These are phyloP conservation scores for Volvox reticuliferus DNA, from an alignment of 139 green algal genomes.

Conservation along the genomic window DNA sequence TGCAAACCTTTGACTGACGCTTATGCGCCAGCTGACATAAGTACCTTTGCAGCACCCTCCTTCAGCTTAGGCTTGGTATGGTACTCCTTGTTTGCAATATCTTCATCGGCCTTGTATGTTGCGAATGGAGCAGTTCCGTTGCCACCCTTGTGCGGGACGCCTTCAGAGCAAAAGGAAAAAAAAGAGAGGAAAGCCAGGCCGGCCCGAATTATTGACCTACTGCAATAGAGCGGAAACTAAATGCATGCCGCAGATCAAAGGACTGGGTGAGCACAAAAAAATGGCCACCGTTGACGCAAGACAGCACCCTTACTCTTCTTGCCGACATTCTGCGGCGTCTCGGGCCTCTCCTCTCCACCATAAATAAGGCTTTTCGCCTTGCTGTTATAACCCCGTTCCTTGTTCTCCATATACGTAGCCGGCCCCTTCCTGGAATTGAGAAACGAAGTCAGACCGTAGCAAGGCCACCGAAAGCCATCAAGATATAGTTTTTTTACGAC, in stretches of 20 bases:
- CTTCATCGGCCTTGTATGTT: not conserved
- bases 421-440: not conserved
- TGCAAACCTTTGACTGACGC: not conserved
- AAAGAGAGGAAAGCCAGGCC: not conserved
- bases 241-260: not conserved
- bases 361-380: constrained; percentile 30
- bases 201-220: not conserved
- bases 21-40: not conserved
- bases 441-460: not conserved
- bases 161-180: constrained; percentile 5
- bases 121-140: constrained; percentile 13
- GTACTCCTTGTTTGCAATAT: not conserved
- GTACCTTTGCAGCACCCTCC: constrained; percentile 36
- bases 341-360: constrained; percentile 17
- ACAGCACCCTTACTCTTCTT: constrained; percentile 18
- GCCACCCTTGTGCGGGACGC: constrained; percentile 22
- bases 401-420: constrained; percentile 18
- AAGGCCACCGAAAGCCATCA: not conserved
- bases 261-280: not conserved
- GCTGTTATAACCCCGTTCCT: constrained; percentile 35
- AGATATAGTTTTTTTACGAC: not conserved
- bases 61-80: constrained; percentile 34
- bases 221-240: not conserved
- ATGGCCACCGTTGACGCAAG: not conserved
- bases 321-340: constrained; percentile 8